Percentiles rank a stretch among this genome's conserved stretches.
Conservation (phyloP, 257 asterid species). For the Jaltomata sinuosa region DNA sequence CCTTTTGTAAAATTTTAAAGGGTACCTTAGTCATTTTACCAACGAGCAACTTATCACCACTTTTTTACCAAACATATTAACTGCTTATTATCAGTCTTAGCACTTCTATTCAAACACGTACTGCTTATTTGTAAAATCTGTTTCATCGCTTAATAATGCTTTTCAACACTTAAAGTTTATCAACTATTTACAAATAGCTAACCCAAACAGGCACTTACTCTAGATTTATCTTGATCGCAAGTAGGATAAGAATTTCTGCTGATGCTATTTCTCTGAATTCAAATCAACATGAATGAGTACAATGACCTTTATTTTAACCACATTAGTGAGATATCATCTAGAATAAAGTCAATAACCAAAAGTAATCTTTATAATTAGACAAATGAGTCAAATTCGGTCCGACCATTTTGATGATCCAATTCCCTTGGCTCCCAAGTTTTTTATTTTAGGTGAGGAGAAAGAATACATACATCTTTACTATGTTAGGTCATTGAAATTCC, state of each 20-base stretch:
- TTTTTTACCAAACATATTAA: not conserved
- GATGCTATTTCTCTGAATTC: not conserved
- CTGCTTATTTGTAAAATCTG: not conserved
- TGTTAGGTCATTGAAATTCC: not conserved
- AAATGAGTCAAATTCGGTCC: not conserved
- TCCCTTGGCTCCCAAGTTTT: not conserved
- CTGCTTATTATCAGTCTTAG: not conserved
- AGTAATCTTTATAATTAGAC: not conserved
- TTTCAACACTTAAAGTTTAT: not conserved
- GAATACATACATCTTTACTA: not conserved
- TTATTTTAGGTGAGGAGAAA: not conserved
- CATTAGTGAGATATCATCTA: not conserved
- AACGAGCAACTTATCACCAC: not conserved
- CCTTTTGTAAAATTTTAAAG: no score
- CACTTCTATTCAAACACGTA: not conserved
- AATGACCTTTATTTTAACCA: not conserved
- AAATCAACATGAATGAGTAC: not conserved
- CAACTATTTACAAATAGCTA: not conserved
- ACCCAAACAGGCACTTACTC: not conserved
- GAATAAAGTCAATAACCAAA: not conserved
- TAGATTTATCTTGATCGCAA: not conserved
- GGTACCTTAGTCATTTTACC: no score
- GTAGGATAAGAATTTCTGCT: not conserved
- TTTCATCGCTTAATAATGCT: not conserved
- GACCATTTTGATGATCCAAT: not conserved